These are phyloP conservation scores for Thymus quinquecostatus DNA, from an alignment of 257 asterid species.

Conservation along the genomic window DNA sequence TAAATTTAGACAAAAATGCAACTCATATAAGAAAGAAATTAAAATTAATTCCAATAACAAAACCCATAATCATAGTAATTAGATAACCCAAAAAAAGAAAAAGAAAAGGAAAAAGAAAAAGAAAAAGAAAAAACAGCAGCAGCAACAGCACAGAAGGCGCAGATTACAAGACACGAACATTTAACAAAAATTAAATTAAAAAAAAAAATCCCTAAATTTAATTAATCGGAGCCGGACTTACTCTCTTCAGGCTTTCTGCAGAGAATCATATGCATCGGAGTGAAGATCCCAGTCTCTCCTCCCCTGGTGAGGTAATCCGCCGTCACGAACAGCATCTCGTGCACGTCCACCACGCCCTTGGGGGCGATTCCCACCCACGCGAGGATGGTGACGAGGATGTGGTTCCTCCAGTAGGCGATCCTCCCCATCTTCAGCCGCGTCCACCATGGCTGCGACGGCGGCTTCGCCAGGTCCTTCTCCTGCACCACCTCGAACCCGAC, in stretches of 20 bases:
- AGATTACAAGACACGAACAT: conserved; percentile 12
- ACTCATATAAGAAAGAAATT: neutral
- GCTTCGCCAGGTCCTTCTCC: conserved; percentile 71
- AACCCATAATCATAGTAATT: conserved; percentile 5
- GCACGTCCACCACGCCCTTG: conserved; percentile 74
- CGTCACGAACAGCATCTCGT: conserved; percentile 81
- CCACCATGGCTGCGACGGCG: conserved; percentile 83
- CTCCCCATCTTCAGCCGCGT: conserved; percentile 79
- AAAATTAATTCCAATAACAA: conserved; percentile 40
- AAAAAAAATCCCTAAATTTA: neutral
- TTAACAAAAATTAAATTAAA: neutral
- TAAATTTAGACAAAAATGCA: no score
- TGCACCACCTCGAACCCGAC: conserved; percentile 71
- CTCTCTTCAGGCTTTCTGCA: conserved; percentile 71
- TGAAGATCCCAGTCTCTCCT: conserved; percentile 74
- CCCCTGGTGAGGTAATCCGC: conserved; percentile 77
- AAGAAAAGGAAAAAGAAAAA: neutral
- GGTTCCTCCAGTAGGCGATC: conserved; percentile 86
- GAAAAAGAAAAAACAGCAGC: conserved; percentile 18
- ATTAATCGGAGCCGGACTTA: conserved; percentile 21
- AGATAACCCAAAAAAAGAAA: conserved; percentile 23
- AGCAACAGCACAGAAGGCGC: conserved; percentile 27
- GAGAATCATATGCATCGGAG: conserved; percentile 86
- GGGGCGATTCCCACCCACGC: conserved; percentile 80
- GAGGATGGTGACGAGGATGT: conserved; percentile 57